A percentile compares a stretch with the other conserved stretches of the same genome.
phyloP scores from a whole-genome alignment of 2,329 filamentous ascomycete species.

The Phoma herbarum region DNA sequence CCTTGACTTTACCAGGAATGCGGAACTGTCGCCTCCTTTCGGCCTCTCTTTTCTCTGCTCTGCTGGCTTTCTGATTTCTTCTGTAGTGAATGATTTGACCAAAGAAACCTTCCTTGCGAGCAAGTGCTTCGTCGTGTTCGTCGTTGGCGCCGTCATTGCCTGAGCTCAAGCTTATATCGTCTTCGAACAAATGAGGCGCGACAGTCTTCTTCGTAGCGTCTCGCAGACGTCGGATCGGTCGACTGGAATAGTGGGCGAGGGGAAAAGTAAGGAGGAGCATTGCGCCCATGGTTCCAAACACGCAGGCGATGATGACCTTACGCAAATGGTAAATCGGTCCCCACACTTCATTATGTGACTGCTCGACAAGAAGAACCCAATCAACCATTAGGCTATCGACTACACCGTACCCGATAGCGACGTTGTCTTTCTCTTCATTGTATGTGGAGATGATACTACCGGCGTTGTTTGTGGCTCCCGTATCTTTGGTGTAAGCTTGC shows the following conservation, averaged over 20 bases:
- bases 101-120: conserved; percentile 58
- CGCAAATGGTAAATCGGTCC: conserved; percentile 77
- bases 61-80: conserved; percentile 44
- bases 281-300: conserved; percentile 81
- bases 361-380: conserved; percentile 85
- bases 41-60: conserved; percentile 50
- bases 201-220: conserved; percentile 78
- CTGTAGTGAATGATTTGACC: conserved; percentile 49
- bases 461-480: conserved; percentile 68
- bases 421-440: conserved; percentile 74
- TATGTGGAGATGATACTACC: conserved; percentile 72
- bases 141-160: conserved; percentile 52
- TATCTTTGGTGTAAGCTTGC: conserved; percentile 64
- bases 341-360: conserved; percentile 77
- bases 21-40: conserved; percentile 70
- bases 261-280: conserved; percentile 78
- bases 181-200: conserved; percentile 67
- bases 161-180: conserved; percentile 50
- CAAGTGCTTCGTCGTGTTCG: conserved; percentile 58
- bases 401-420: conserved; percentile 83
- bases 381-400: conserved; percentile 74
- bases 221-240: conserved; percentile 80
- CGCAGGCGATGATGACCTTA: conserved; percentile 81
- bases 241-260: conserved; percentile 81
- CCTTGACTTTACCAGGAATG: conserved; percentile 83